Percentiles rank a stretch among this genome's conserved stretches.
phyloP scores from a whole-genome alignment of 192 early-diverging fungal species.

The Backusella macrospora region DNA sequence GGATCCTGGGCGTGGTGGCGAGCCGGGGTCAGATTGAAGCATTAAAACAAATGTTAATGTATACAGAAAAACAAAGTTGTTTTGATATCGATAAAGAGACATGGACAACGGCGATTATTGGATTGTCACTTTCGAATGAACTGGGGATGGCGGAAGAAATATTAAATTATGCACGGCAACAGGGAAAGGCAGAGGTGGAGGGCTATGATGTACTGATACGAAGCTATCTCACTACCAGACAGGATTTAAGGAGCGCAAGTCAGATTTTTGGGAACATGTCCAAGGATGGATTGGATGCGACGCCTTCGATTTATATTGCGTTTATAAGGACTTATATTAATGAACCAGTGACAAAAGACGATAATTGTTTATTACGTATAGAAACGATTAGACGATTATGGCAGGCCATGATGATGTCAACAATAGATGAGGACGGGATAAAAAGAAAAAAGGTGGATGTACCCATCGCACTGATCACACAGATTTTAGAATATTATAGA shows the following conservation, averaged over 20 bases:
- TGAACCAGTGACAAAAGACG: neutral
- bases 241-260: neutral
- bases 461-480: neutral
- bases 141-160: neutral
- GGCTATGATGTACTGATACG: neutral
- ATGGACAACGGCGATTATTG: neutral
- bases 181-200: neutral
- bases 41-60: neutral
- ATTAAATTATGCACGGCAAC: neutral
- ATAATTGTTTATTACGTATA: neutral
- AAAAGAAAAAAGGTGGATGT: neutral
- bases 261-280: neutral
- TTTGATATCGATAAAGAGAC: neutral
- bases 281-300: neutral
- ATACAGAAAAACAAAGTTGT: neutral
- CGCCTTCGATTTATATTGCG: neutral
- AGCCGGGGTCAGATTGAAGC: neutral
- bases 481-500: neutral
- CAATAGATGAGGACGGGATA: neutral
- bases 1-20: neutral
- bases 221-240: neutral
- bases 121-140: neutral
- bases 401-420: slow-evolving; percentile 8
- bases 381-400: slow-evolving; percentile 15
- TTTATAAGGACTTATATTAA: neutral